Percentiles rank a stretch among this genome's conserved stretches.
Evolutionary conservation across 306 rosid species (phyloP).

Genomic region (Neltuma alba): DNA sequence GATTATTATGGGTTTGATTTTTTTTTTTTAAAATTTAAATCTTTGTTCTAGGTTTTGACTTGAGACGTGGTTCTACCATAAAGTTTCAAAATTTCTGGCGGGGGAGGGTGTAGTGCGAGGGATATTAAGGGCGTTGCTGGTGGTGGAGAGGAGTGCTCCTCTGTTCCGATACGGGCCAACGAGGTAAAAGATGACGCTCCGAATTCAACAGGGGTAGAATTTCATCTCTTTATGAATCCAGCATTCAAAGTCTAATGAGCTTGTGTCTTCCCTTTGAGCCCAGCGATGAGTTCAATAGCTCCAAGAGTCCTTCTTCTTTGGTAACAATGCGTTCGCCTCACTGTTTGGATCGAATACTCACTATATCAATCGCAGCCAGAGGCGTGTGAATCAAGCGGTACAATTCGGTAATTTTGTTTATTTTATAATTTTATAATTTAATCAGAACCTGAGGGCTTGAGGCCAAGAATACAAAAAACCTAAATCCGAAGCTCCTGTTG

Average conservation of each 20-base stretch:
- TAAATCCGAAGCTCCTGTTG: not conserved
- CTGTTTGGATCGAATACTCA: conserved; percentile 63
- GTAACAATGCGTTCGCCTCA: conserved; percentile 47
- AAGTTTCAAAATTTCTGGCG: too few species aligned
- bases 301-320: conserved; percentile 49
- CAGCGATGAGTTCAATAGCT: conserved; percentile 58
- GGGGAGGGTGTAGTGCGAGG: too few species aligned
- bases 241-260: conserved; percentile 69
- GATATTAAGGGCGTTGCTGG: too few species aligned
- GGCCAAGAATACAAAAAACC: not conserved
- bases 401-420: conserved; percentile 54
- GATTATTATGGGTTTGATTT: too few species aligned
- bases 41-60: too few species aligned
- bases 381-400: conserved; percentile 49
- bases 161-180: too few species aligned
- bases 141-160: too few species aligned
- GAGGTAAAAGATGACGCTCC: too few species aligned
- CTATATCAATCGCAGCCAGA: conserved; percentile 49
- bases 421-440: not conserved
- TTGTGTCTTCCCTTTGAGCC: conserved; percentile 69
- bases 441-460: not conserved
- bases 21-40: too few species aligned
- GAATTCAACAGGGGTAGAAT: conserved; percentile 47
- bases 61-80: too few species aligned
- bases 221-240: conserved; percentile 68